phyloP scores from a whole-genome alignment of 768 basidiomycete genomes.

The Leccinellum rugosiceps region DNA sequence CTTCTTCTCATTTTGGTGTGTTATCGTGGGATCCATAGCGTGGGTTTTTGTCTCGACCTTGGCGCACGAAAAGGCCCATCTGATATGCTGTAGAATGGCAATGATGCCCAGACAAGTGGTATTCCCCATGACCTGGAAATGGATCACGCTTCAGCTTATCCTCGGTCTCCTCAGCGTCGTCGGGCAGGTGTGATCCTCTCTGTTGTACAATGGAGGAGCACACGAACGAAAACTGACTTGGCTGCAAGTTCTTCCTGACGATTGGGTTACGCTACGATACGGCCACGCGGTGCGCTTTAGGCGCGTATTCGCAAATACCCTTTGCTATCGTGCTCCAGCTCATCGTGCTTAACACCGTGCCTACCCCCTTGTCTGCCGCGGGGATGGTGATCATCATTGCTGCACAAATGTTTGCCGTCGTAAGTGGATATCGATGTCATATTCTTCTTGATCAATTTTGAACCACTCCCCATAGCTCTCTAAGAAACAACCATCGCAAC shows the following conservation, averaged over 20 bases:
- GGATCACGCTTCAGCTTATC: constrained; percentile 11
- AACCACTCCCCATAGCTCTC: background rate
- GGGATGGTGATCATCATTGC: constrained; percentile 65
- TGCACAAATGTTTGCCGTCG: constrained; percentile 4
- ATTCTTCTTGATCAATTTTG: background rate
- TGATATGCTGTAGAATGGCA: constrained; percentile 9
- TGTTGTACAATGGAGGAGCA: background rate
- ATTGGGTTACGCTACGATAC: constrained; percentile 64
- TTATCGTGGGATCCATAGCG: constrained; percentile 23
- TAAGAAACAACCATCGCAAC: background rate
- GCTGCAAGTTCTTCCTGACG: constrained; percentile 45
- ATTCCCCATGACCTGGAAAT: constrained; percentile 18
- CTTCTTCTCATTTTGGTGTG: constrained; percentile 61
- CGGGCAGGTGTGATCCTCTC: constrained; percentile 14
- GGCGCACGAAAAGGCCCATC: background rate
- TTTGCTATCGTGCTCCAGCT: constrained; percentile 66
- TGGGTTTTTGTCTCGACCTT: background rate
- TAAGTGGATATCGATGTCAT: background rate
- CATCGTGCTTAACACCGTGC: constrained; percentile 58
- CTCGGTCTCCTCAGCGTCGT: constrained; percentile 15
- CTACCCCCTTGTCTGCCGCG: constrained; percentile 54
- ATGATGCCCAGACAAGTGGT: constrained; percentile 4
- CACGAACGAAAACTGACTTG: background rate
- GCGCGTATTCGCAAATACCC: constrained; percentile 61
- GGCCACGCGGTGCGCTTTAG: constrained; percentile 60